Base-by-base conservation (phyloP, 352 stramenopile genomes). In the Phytophthora fragariae region DNA sequence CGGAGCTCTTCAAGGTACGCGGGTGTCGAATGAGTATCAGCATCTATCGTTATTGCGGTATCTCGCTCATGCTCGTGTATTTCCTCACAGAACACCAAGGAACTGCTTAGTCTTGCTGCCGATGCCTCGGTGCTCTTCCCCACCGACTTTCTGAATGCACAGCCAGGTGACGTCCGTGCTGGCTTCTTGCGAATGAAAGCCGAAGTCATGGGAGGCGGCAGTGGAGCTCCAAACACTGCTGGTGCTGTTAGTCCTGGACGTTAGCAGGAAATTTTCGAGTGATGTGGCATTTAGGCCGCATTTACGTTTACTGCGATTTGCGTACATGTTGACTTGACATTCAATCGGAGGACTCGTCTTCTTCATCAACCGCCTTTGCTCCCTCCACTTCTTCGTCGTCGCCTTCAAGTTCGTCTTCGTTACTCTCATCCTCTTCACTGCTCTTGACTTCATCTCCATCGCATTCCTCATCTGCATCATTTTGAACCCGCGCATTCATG, bases 31-130 rank as follows among this genome's bases (percentile, higher is more conserved):
- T n/a, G 17, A 50, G 3, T 21, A 50, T 8, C 41, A 50, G 41
- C 41, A 50, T 50, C 41, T 50, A 50, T 50, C 57, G 12, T 46
- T 6, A 3, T 63, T 61, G 39, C 12, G 53, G 29, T 49, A 49
- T 24, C 19, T 66, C 67, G n/a, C 33, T 76, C 41, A 61, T 33
- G 47, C 58, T 21, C 9, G 17, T 56, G n/a, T 17, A 27, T 67
- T 9, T 9, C 50, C 12, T 63, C 54, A 29, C 44, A 91, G 70
- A 96, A 87, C 70, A 92, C 92, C 10, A 92, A 91, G 47, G 92
- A 98, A 57, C 72, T 97, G 29, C 92, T 91, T 37, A 95, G 92
- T 62, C 81, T 97, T 11, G 84, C 86, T 1, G 91, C 92, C 6
- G 87, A 97, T 70, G 90, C 88, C 19, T 69, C 79, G 12, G 73